Evolutionary conservation across 2,329 filamentous ascomycete species (phyloP).

Genomic region (Penicillium sp.): DNA sequence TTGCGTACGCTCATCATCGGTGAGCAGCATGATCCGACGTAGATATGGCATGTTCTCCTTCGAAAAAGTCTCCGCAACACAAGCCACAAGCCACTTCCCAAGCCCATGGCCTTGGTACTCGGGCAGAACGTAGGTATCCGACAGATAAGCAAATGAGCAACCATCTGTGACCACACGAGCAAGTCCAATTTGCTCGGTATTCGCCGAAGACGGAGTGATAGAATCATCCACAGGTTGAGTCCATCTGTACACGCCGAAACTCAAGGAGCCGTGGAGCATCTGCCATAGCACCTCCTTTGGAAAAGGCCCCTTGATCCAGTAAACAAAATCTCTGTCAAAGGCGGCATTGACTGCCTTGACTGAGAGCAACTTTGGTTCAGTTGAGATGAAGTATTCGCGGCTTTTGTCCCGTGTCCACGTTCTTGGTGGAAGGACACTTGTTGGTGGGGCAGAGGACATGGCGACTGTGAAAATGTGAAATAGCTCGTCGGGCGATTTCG

Average conservation of each 20-base stretch:
- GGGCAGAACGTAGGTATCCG: slow-evolving; percentile 65
- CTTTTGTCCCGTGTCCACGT: slow-evolving; percentile 19
- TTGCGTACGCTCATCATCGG: slow-evolving; percentile 20
- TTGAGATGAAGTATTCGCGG: slow-evolving; percentile 21
- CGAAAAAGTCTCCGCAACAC: slow-evolving; percentile 54
- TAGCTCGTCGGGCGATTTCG: no score
- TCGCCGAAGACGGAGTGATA: slow-evolving; percentile 6
- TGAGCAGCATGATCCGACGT: slow-evolving; percentile 55
- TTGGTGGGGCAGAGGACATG: slow-evolving; percentile 20
- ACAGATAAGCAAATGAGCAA: slow-evolving; percentile 66
- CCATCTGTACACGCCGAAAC: slow-evolving; percentile 22
- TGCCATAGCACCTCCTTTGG: slow-evolving; percentile 20
- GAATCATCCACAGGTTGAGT: background rate
- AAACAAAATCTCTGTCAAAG: slow-evolving; percentile 18
- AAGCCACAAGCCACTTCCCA: slow-evolving; percentile 63
- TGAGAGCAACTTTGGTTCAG: slow-evolving; percentile 17
- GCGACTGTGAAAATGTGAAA: no score
- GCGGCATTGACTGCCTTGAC: slow-evolving; percentile 21
- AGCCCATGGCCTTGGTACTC: slow-evolving; percentile 62
- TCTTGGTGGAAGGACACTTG: slow-evolving; percentile 9
- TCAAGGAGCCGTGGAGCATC: slow-evolving; percentile 22
- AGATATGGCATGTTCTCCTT: slow-evolving; percentile 59
- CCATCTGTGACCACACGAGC: slow-evolving; percentile 68
- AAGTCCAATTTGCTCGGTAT: slow-evolving; percentile 54
- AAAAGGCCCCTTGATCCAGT: slow-evolving; percentile 17